Evolutionary conservation across 78 protist species (phyloP).

Genomic region (Dictyostelium firmibasis): DNA sequence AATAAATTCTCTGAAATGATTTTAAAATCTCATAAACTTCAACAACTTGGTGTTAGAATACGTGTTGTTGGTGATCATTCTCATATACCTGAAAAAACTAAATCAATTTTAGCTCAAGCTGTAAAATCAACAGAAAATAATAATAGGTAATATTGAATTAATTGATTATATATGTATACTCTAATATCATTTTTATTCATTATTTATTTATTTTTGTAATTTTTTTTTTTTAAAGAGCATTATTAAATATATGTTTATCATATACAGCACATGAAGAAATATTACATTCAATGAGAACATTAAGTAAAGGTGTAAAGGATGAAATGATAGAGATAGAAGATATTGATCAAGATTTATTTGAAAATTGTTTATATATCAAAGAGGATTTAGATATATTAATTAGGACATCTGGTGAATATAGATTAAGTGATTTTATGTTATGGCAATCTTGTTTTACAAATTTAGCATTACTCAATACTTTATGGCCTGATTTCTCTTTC

Average conservation of each 20-base stretch:
- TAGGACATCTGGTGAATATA: slow-evolving; percentile 94
- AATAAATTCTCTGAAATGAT: slow-evolving; percentile 65
- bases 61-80: slow-evolving; percentile 87
- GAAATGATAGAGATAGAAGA: slow-evolving; percentile 46
- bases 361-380: slow-evolving; percentile 28
- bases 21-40: slow-evolving; percentile 34
- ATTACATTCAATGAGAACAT: slow-evolving; percentile 36
- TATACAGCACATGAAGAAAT: slow-evolving; percentile 92
- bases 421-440: slow-evolving; percentile 91
- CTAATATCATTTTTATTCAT: background rate
- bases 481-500: slow-evolving; percentile 78
- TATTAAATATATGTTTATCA: slow-evolving; percentile 87
- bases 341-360: slow-evolving; percentile 23
- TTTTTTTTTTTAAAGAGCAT: slow-evolving; percentile 1
- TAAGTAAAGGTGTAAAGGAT: slow-evolving; percentile 35
- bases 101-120: slow-evolving; percentile 36
- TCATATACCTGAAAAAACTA: slow-evolving; percentile 34
- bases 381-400: slow-evolving; percentile 85
- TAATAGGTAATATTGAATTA: background rate
- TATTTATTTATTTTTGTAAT: background rate
- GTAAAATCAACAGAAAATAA: slow-evolving; percentile 52
- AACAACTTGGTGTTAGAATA: slow-evolving; percentile 62
- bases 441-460: slow-evolving; percentile 86
- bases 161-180: background rate
- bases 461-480: background rate